Conservation (phyloP, 306 rosid genomes). For the Lagenaria siceraria region DNA sequence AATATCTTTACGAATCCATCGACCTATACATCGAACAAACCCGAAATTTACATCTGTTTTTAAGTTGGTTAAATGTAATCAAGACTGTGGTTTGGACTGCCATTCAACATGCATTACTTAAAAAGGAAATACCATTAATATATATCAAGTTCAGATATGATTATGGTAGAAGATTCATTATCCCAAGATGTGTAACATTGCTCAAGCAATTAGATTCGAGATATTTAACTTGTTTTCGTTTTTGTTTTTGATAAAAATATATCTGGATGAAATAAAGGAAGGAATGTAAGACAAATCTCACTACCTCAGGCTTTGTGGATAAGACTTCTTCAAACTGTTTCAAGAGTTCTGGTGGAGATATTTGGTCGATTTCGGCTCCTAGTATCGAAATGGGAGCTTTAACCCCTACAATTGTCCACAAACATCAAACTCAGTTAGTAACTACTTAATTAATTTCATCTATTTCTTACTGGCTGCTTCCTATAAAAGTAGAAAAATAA, state of each 20-base stretch:
- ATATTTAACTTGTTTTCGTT: background rate
- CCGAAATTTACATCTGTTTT: background rate
- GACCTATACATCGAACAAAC: slow-evolving; percentile 13
- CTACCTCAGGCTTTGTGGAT: slow-evolving; percentile 36
- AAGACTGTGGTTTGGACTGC: background rate
- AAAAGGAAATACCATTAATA: background rate
- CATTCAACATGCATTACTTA: background rate
- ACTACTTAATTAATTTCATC: background rate
- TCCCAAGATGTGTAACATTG: background rate
- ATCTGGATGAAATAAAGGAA: background rate
- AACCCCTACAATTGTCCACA: slow-evolving; percentile 23
- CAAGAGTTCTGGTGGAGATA: slow-evolving; percentile 38
- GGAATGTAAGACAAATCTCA: background rate
- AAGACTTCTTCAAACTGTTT: slow-evolving; percentile 50
- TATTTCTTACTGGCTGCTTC: background rate
- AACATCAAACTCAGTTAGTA: background rate
- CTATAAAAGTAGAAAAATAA: background rate
- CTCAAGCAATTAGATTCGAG: background rate
- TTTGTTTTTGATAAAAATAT: too few species aligned
- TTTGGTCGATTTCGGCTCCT: slow-evolving; percentile 48
- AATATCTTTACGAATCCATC: slow-evolving; percentile 46
- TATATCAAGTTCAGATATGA: background rate
- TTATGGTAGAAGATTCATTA: background rate
- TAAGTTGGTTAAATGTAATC: background rate
- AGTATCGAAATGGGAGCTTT: slow-evolving; percentile 36